Base-by-base conservation (phyloP, 495 filamentous ascomycete genomes). In the Penicillium cinerascens region DNA sequence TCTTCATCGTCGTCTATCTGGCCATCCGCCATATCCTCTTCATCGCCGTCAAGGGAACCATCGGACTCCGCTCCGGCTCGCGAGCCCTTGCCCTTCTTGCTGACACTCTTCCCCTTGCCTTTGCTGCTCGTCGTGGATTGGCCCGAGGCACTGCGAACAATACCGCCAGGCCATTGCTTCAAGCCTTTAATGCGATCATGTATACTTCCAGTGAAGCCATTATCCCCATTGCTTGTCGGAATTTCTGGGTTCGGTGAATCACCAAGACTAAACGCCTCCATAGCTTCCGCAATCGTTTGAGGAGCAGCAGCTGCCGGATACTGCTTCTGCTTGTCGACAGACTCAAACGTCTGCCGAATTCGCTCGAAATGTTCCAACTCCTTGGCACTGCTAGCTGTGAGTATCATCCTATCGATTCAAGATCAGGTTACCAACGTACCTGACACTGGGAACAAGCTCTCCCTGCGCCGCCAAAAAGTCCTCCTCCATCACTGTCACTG, bases 321-420 rank as follows among this genome's bases (percentile, higher is more conserved):
- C 45, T 68, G 63, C 49, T 74, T 72, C 29, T 66, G 55, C 33
- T 75, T 72, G 49, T 74, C 72, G 23, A 70, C 66, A 6, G 74
- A 73, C 70, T 98, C 92, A 62, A 98, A 98, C 18, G 80, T 78
- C 27, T 78, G 82, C 16, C 93, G 78, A 13, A 98, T 95, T 0
- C 78, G 77, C 60, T 95, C 85, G 58, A 97, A 98, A 64, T 98
- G 95, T 52, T 86, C 83, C 2, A 98, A 76, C 72, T 98, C 93
- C 58, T 95, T 91, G 26, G 86, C 86, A 67, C 91, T 96, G 56
- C 20, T 51, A 44, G 16, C 15, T 38, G 57, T 72, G 49, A 69
- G 66, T 52, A 48, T 55, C 9, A 27, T 17, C 16, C 10, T 22
- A 7, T 27, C 11, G 44, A 37, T 21, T n/a, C 1, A 1, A 17